Conservation (phyloP, 2,329 filamentous ascomycete genomes). For the Chaetomiaceae sp. region DNA sequence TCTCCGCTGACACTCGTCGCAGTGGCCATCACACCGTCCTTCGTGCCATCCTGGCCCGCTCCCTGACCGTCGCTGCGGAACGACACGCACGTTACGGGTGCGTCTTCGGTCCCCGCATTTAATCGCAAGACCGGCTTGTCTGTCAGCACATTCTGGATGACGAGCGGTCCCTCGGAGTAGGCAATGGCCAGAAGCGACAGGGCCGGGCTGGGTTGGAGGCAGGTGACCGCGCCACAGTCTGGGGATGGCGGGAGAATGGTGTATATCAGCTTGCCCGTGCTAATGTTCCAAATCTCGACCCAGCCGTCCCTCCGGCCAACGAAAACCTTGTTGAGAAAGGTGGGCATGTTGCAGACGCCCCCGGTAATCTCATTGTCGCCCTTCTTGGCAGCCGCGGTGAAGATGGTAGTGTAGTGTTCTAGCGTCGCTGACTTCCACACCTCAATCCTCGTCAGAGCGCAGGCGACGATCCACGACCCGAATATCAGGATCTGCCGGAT, state of each 20-base stretch:
- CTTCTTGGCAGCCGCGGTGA: slow-evolving; percentile 49
- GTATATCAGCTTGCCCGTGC: slow-evolving; percentile 84
- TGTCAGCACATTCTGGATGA: slow-evolving; percentile 73
- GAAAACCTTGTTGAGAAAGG: slow-evolving; percentile 93
- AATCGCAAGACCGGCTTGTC: slow-evolving; percentile 68
- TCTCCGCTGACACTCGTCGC: slow-evolving; percentile 74
- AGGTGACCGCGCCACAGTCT: slow-evolving; percentile 74
- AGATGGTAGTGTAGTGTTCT: slow-evolving; percentile 86
- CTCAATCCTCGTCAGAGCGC: slow-evolving; percentile 68
- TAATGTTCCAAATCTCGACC: slow-evolving; percentile 97
- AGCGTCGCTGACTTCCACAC: slow-evolving; percentile 80
- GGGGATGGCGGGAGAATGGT: slow-evolving; percentile 73
- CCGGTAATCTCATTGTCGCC: slow-evolving; percentile 66
- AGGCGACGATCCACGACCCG: slow-evolving; percentile 85
- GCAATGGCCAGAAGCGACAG: slow-evolving; percentile 83
- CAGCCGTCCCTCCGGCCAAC: slow-evolving; percentile 80
- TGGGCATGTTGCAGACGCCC: slow-evolving; percentile 81
- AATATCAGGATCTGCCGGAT: slow-evolving; percentile 75
- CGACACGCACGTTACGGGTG: slow-evolving; percentile 71
- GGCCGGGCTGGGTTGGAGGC: slow-evolving; percentile 75
- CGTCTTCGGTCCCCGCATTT: slow-evolving; percentile 57
- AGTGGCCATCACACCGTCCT: slow-evolving; percentile 90
- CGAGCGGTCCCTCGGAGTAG: slow-evolving; percentile 70
- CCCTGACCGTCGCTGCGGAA: slow-evolving; percentile 88
- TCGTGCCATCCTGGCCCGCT: slow-evolving; percentile 78